Evolutionary conservation across 352 stramenopile species (phyloP), one percentile per base, ranked within the genome.

Genomic region (Pythium periplocum): DNA sequence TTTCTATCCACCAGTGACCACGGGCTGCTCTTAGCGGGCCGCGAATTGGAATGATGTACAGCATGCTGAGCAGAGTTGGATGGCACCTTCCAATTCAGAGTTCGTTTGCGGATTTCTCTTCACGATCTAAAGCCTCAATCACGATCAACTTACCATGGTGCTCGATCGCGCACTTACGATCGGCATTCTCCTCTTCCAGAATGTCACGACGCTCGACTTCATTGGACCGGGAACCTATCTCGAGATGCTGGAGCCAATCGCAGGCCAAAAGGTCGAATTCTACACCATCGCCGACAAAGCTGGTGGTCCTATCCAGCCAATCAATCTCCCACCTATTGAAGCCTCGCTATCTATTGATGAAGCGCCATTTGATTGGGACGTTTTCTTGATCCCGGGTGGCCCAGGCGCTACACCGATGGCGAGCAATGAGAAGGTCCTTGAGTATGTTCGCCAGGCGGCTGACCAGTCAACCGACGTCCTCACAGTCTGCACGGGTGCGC

Each of bases 141-240:
- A 0, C 17, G 17, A 26, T 26, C 17, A 26, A 26, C 17, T 26
- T 26, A 26, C 17, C 17, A 26, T 26, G 17, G 17, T 26, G 17
- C 17, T 26, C 17, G 17, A 26, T 26, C 17, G 17, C 17, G 17
- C 62, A 42, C 56, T 87, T 11, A 50, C 48, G 12, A 62, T 87
- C 39, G 77, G 72, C 50, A 71, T 87, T 30, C 60, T 87, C 55
- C 58, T 87, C 37, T 87, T 81, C 52, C 68, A 83, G 31, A 54
- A 55, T 43, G 74, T 84, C 46, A 75, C 82, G 66, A 62, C 73
- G 61, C 71, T 86, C 48, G 77, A 87, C 53, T 84, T 66, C 59
- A 64, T 87, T 48, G 77, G 77, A 4, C 68, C 71, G 11, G 72
- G 70, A 17, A 68, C 72, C 45, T 87, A 82, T 53, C 59, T 84